Evolutionary conservation across 495 filamentous ascomycete species (phyloP), one percentile per base, ranked within the genome.

Genomic region (Cryomyces minteri): DNA sequence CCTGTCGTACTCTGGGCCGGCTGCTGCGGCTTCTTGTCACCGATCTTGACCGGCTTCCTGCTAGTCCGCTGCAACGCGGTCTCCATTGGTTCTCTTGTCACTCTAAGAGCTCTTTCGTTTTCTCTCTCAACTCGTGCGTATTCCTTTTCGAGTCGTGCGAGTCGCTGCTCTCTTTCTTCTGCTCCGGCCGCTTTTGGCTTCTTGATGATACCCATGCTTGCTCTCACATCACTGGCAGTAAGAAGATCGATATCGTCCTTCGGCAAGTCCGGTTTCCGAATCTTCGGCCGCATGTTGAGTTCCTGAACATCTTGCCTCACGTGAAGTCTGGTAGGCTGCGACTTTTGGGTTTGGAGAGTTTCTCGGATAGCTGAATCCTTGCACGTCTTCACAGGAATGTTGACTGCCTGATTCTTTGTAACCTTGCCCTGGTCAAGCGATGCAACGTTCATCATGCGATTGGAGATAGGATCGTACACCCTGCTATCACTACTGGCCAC

Each of bases 391-490:
- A 52, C 50, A 5, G 50, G 50, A 11, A 52, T 38, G 25, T 47
- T 5, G 12, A 45, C 42, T 6, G 41, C 46, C 14, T 41, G 40
- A 5, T 10, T 7, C 1, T 44, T 31, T 6, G 10, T 36, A 6
- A 12, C 14, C 30, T 28, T 10, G 18, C 18, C 18, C 14, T 41
- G 40, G 18, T 10, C 9, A 11, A 36, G 29, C 18, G 10, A 18
- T 10, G n/a, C 14, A 10, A 10, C 8, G 12, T 30, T 7, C 1
- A 54, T 39, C 52, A 54, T 54, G 9, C 52, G 50, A 30, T 51
- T 54, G 6, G 45, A 46, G 12, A 54, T 33, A 8, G 52, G 52
- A 40, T 54, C 52, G 43, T 54, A 54, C 18, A 25, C 18, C 18
- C 18, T 25, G 18, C 18, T 25, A 25, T 25, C 18, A 25, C 18